These are phyloP conservation scores for Jimgerdemannia flammicorona DNA, from an alignment of 192 early-diverging fungal genomes.

Conservation along the genomic window DNA sequence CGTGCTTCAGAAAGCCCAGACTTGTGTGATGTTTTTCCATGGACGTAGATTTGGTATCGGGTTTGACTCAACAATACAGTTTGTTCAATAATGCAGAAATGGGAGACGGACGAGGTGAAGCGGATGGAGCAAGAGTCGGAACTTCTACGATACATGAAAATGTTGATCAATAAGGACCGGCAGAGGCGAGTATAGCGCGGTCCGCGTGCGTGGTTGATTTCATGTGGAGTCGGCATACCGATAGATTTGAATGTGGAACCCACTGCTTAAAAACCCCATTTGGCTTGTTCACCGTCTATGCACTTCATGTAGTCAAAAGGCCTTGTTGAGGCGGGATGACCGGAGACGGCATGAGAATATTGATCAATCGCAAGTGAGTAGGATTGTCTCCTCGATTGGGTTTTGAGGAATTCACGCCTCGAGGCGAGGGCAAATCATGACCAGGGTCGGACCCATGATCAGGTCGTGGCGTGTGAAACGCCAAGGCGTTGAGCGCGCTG, in stretches of 20 bases:
- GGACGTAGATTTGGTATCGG: too few relatives aligned
- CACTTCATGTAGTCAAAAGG: too few relatives aligned
- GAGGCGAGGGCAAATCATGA: background rate
- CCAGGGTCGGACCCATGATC: background rate
- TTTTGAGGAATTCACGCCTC: too few relatives aligned
- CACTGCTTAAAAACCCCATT: too few relatives aligned
- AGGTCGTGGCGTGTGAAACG: background rate
- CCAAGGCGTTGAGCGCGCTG: background rate
- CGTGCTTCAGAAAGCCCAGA: too few relatives aligned
- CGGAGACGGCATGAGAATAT: too few relatives aligned
- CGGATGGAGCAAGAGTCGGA: conserved; percentile 55
- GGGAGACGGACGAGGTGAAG: conserved; percentile 58
- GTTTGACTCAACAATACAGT: too few relatives aligned
- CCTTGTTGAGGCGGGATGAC: too few relatives aligned
- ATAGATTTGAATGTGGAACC: background rate
- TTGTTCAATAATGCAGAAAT: conserved; percentile 32
- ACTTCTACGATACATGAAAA: conserved; percentile 56
- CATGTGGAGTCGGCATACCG: background rate
- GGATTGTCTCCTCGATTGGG: too few relatives aligned
- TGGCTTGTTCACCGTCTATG: too few relatives aligned
- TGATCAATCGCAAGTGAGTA: too few relatives aligned
- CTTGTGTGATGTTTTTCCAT: too few relatives aligned
- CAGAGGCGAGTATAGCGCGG: conserved; percentile 18
- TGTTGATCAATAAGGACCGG: conserved; percentile 58
- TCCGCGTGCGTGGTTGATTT: background rate